Conservation (phyloP, 1,139 yeast genomes). For the Saccharomycopsis crataegensis region DNA sequence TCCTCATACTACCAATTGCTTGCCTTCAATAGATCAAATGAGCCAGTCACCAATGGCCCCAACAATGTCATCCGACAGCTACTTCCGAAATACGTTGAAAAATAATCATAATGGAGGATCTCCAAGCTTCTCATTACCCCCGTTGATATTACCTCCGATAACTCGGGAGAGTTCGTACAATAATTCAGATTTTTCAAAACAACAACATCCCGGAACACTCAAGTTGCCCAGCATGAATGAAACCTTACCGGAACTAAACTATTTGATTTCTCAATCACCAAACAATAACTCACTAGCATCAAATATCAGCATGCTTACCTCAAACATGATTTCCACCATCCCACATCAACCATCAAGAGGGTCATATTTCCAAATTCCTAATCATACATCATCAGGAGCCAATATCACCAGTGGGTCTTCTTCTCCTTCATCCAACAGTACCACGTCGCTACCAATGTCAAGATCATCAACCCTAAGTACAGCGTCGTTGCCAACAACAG, state of each 20-base stretch:
- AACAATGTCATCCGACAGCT: no score
- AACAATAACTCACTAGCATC: background rate
- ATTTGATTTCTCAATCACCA: background rate
- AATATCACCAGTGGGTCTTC: background rate
- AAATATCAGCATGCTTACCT: background rate
- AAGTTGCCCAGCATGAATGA: conserved; percentile 1
- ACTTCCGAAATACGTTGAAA: no score
- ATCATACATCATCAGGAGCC: background rate
- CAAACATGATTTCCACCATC: background rate
- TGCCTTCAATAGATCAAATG: background rate
- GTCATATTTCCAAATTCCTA: background rate
- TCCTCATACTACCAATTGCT: background rate
- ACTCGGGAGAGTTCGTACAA: background rate
- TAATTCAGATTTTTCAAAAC: background rate
- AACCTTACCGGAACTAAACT: background rate
- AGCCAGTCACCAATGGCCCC: background rate
- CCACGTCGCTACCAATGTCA: no score
- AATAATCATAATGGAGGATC: no score
- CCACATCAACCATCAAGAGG: background rate
- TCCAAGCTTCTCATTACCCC: background rate
- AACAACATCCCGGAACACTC: background rate
- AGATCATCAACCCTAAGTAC: no score
- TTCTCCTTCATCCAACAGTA: background rate
- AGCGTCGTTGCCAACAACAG: no score
- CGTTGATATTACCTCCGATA: conserved; percentile 2